Evolutionary conservation across 495 filamentous ascomycete species (phyloP).

Genomic region (Aspergillus steynii): DNA sequence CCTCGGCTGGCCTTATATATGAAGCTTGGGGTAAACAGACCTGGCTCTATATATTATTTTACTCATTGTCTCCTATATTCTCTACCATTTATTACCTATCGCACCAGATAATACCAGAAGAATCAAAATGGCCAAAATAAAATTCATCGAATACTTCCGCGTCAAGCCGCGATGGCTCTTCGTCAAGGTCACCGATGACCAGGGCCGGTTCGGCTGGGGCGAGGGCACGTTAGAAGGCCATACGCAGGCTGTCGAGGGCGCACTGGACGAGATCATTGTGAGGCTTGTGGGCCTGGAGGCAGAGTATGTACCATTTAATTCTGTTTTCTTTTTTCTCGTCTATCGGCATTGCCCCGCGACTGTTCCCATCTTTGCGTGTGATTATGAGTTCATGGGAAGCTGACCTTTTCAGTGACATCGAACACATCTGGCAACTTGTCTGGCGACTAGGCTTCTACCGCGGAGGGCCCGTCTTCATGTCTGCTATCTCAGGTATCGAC

Average conservation of each 20-base stretch:
- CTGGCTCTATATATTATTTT: not conserved
- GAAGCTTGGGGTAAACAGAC: not conserved
- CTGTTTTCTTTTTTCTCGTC: not conserved
- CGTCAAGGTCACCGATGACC: conserved; percentile 72
- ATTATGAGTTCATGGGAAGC: not conserved
- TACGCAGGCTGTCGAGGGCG: conserved; percentile 76
- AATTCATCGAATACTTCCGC: conserved; percentile 74
- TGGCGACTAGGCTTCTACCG: conserved; percentile 78
- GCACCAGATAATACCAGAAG: not conserved
- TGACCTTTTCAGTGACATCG: conserved; percentile 62
- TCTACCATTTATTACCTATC: too few species aligned
- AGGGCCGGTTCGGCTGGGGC: conserved; percentile 71
- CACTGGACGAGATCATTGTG: conserved; percentile 65
- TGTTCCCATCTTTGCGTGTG: not conserved
- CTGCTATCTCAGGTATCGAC: conserved; percentile 74
- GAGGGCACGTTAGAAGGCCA: conserved; percentile 80
- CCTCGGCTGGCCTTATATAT: not conserved
- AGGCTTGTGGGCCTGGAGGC: conserved; percentile 73
- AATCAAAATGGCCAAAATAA: conserved; percentile 63
- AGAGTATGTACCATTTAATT: conserved; percentile 51
- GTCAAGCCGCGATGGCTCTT: conserved; percentile 82
- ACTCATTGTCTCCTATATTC: not conserved
- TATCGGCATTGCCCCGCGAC: too few species aligned
- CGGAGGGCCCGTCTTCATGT: conserved; percentile 84
- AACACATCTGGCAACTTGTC: conserved; percentile 76